Base-by-base conservation (phyloP, 257 asterid genomes). In the Asclepias syriaca region DNA sequence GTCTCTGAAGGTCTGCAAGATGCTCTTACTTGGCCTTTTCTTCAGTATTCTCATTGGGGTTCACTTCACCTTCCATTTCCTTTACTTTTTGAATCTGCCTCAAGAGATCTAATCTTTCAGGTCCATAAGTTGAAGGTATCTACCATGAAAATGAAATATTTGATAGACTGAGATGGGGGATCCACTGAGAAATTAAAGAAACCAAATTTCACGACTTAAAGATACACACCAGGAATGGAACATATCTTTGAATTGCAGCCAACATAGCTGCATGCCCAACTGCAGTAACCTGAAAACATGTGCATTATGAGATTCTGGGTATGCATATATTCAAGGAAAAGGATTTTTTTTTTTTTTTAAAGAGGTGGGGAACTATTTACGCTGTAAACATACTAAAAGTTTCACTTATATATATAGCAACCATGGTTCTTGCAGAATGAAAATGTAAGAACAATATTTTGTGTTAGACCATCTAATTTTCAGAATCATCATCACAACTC, bases 51-150 rank as follows among this genome's bases (percentile, higher is more conserved):
- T 91, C 96, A 40, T 39, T 70, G 68, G 79, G 73, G 76, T 76
- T 79, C 37, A 77, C 89, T 71, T 87, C 96, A 21, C 72, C 84
- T 81, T 92, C 96, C 96, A 86, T 78, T 84, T 95, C 96, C 86
- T 87, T 90, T 9, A 95, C 96, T 81, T 95, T 95, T 84, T 95
- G 85, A 71, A 95, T 89, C 88, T 95, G 93, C 94, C 99, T 88
- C 87, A 95, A 74, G 69, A 95, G 96, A 79, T 84, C 86, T 74
- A 95, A 75, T 80, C 99, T 88, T 77, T 92, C 99, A 2, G 88
- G 83, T 75, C 99, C 98, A 34, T 95, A 95, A 7, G 99, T 95
- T 51, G 97, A 94, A 72, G 98, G 97, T 81, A 94, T 94, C 98
- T 94, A 88, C 79, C 80, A 76, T 72, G 74, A 64, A 66, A 66